Base-by-base conservation (phyloP, 352 stramenopile species). In the Phytophthora meadii region DNA sequence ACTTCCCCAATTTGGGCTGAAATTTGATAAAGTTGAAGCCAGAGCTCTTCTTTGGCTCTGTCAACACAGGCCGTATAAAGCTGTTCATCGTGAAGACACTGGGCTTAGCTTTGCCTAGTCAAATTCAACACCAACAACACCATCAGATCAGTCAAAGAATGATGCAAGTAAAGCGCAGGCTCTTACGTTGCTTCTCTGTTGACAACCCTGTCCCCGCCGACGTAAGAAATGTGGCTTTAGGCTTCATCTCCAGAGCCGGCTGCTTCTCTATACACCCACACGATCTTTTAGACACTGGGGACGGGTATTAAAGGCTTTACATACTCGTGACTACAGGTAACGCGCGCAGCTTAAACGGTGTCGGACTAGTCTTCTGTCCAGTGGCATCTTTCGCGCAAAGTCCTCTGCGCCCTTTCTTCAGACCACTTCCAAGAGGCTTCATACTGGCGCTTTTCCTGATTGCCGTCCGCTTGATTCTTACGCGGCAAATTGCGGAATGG, bases 11-110 rank as follows among this genome's bases (percentile, higher is more conserved):
- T 27, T 70, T 73, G 4, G 53, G 17, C 49, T 63, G 52, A 51
- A 68, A 61, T 19, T 61, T 73, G 42, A 46, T 73, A 36, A 76
- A 74, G 36, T 44, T 66, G 44, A 71, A 74, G 1, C 62, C 44
- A 5, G 39, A 27, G 37, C 44, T 58, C 30, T 57, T 71, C 30
- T 71, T 71, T 4, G 46, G 14, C 7, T 46, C 49, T 3, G 39
- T 55, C 52, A 30, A 17, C 15, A 47, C 32, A 12, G 49, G 58
- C 39, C 49, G 57, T 17, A 68, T 42, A 30, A 68, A 61, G 50
- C 58, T 71, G 28, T 65, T 68, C 10, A 50, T 12, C 3, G 53
- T 17, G 9, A 76, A 59, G 6, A 42, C 4, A 17, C 39, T 56
- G 5, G 50, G 17, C 32, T 60, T 68, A 11, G 34, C 15, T 30